Conservation (phyloP, 2,329 filamentous ascomycete species). For the Capronia coronata region DNA sequence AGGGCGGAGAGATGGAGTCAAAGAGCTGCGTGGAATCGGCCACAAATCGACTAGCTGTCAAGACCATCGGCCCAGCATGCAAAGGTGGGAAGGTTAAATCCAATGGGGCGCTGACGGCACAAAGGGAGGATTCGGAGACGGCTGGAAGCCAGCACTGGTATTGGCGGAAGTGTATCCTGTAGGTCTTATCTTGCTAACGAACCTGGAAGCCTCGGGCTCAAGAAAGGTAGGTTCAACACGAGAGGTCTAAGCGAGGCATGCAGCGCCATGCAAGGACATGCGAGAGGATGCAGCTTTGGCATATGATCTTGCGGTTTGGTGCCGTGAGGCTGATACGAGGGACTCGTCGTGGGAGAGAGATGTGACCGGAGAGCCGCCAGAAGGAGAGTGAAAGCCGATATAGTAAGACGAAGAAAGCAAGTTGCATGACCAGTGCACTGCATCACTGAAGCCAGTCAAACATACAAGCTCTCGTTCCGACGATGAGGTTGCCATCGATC, state of each 20-base stretch:
- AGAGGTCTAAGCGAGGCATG: slow-evolving; percentile 6
- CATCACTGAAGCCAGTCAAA: no score
- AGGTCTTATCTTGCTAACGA: background rate
- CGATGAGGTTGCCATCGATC: background rate
- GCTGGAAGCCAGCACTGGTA: background rate
- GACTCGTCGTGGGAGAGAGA: no score
- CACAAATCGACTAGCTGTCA: slow-evolving; percentile 6
- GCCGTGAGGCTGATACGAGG: background rate
- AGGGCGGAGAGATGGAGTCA: slow-evolving; percentile 1
- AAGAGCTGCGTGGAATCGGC: background rate
- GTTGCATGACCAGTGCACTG: background rate
- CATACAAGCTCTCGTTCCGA: no score
- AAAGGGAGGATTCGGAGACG: slow-evolving; percentile 3
- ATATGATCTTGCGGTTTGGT: background rate
- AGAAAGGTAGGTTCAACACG: slow-evolving; percentile 5
- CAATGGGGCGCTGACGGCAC: slow-evolving; percentile 12
- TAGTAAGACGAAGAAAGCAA: background rate
- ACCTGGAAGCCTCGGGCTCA: background rate
- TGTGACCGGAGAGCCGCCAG: background rate
- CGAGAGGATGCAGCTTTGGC: background rate
- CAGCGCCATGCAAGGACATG: background rate
- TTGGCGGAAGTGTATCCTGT: background rate
- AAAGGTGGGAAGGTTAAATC: background rate
- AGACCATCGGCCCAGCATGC: background rate
- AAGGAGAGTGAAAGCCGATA: slow-evolving; percentile 4